Percentiles rank a stretch among this genome's conserved stretches.
Evolutionary conservation across 169 alveolate species (phyloP).

Genomic region (Eimeria acervulina): DNA sequence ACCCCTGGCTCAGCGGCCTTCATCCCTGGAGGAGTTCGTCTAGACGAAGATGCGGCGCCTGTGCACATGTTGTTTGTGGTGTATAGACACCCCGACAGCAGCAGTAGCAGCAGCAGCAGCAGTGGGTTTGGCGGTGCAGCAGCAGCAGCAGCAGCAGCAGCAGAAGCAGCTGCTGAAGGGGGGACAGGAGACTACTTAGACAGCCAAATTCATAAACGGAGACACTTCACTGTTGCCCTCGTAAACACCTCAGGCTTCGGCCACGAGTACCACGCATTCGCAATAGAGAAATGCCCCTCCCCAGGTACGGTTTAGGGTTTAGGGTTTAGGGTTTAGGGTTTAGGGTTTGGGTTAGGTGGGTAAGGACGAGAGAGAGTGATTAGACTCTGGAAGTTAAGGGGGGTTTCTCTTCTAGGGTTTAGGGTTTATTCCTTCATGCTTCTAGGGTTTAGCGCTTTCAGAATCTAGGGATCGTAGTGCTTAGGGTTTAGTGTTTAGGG

Average conservation of each 20-base stretch:
- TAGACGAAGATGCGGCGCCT: constrained; percentile 64
- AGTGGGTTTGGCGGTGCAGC: too few relatives aligned
- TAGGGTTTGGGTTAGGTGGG: neutral
- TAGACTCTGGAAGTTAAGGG: neutral
- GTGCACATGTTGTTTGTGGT: constrained; percentile 67
- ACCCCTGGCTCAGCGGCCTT: constrained; percentile 76
- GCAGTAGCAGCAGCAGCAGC: constrained; percentile 64
- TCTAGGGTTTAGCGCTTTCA: neutral
- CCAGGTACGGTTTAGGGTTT: constrained; percentile 73
- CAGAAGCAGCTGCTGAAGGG: neutral
- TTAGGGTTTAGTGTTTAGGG: constrained; percentile 16
- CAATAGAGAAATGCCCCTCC: constrained; percentile 71
- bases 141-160: constrained; percentile 15
- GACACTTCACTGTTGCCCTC: constrained; percentile 81
- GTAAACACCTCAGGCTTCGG: constrained; percentile 88
- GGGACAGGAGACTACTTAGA: constrained; percentile 24
- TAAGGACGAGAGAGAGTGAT: too few relatives aligned
- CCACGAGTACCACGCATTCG: constrained; percentile 85
- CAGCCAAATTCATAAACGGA: neutral
- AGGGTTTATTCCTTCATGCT: too few relatives aligned
- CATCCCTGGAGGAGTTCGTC: constrained; percentile 76
- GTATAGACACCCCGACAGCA: constrained; percentile 25
- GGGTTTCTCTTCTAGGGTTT: neutral
- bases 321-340: constrained; percentile 60
- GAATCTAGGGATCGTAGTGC: neutral